Base-by-base conservation (phyloP, 2,329 filamentous ascomycete species). In the Cercospora sp. region DNA sequence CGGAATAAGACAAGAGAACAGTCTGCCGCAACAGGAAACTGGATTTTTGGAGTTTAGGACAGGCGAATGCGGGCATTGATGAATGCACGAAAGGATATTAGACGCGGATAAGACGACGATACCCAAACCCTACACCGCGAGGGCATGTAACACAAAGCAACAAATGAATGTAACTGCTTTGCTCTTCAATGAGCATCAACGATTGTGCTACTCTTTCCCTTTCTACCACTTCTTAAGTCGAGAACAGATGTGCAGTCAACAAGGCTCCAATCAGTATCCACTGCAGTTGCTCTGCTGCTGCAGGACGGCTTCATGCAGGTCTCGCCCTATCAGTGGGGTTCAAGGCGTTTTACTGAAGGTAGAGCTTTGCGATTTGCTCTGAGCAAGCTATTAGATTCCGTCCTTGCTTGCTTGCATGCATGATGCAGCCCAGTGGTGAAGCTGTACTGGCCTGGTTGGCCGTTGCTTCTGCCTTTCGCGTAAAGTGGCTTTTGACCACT, bases 221-320 rank as follows among this genome's bases (percentile, higher is more conserved):
- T 16, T 55, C 23, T 16, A 30, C 20, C 5, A 28, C 23, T 16
- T 9, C 12, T 4, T 9, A 5, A 1, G 23, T 55, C 48, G 48
- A 55, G 48, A 55, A 30, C 23, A 55, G 48, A 55, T 7, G 4
- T 55, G 48, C 48, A 55, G 48, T 55, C 48, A 30, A 23, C 23
- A 55, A 30, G 48, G 23, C 48, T 55, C 48, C 23, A 53, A 28
- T 16, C 12, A 23, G 48, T 12, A 12, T n/a, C 48, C 12, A 55
- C 45, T 26, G 20, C 45, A 10, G 20, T 51, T 26, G 5, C 45
- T 51, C 45, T 51, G 45, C 45, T 51, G 20, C 45, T 55, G 48
- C 48, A 28, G 48, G 26, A 31, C 30, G 55, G 55, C 55, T 59
- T 23, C 55, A 59, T 59, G 55, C 55, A 59, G 55, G 55, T 59